Percentiles rank a stretch among this genome's conserved stretches.
phyloP scores from a whole-genome alignment of 2,329 filamentous ascomycete species.

The Talaromyces funiculosus region DNA sequence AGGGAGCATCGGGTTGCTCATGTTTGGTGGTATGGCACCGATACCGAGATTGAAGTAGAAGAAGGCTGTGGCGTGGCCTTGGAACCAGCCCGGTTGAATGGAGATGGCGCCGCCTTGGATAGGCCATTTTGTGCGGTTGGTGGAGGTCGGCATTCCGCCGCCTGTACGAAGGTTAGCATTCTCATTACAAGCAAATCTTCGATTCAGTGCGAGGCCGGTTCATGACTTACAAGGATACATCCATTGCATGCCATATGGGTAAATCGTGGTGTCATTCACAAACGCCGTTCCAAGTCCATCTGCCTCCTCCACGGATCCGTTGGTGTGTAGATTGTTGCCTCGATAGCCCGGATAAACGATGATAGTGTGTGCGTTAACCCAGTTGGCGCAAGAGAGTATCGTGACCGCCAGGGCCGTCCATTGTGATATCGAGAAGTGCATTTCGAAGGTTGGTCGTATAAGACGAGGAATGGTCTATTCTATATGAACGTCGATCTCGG shows the following conservation, averaged over 20 bases:
- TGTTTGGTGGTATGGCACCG: conserved; percentile 74
- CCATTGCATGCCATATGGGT: conserved; percentile 92
- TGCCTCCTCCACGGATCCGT: conserved; percentile 51
- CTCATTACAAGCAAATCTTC: background rate
- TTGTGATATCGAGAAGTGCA: conserved; percentile 12
- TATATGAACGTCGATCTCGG: conserved; percentile 3
- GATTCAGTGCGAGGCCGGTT: background rate
- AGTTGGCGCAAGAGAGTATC: conserved; percentile 24
- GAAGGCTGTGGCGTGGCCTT: conserved; percentile 73
- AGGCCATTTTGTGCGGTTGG: conserved; percentile 90
- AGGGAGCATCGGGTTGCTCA: conserved; percentile 74
- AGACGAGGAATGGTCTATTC: background rate
- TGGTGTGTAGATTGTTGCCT: conserved; percentile 78
- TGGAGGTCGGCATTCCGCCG: conserved; percentile 70
- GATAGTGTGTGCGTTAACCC: conserved; percentile 60
- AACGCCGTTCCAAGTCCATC: conserved; percentile 44
- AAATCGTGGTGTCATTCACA: conserved; percentile 46
- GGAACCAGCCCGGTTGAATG: conserved; percentile 94
- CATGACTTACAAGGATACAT: conserved; percentile 77
- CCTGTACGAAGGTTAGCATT: conserved; percentile 48
- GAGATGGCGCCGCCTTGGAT: conserved; percentile 78
- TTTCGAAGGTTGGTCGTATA: background rate
- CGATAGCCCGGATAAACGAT: conserved; percentile 82
- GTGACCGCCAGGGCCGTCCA: conserved; percentile 12
- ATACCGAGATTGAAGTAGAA: conserved; percentile 90